Percentiles rank a stretch among this genome's conserved stretches.
These are phyloP conservation scores for Mortierella polycephala DNA, from an alignment of 371 early-diverging fungal genomes.

Conservation along the genomic window DNA sequence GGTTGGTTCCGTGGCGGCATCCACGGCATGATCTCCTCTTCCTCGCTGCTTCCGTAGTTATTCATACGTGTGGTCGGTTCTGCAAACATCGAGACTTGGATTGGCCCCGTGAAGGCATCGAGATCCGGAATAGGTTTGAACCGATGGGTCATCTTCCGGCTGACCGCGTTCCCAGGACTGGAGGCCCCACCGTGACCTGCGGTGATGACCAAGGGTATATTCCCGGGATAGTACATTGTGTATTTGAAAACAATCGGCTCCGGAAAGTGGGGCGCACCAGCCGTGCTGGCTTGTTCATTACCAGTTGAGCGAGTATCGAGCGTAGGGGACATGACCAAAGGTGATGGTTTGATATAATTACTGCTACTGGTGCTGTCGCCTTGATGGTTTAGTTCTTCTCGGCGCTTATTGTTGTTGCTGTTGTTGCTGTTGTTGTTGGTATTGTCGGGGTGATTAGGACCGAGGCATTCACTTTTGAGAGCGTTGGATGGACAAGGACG, in stretches of 20 bases:
- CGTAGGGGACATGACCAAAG: background rate
- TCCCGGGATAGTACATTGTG: slow-evolving; percentile 47
- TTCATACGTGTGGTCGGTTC: slow-evolving; percentile 1
- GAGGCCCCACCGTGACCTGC: slow-evolving; percentile 38
- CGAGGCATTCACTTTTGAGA: too few species aligned
- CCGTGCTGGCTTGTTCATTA: background rate
- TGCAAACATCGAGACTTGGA: slow-evolving; percentile 14
- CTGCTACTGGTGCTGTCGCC: background rate
- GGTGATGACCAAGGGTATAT: slow-evolving; percentile 39
- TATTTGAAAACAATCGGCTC: slow-evolving; percentile 43
- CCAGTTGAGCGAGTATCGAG: background rate
- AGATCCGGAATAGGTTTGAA: slow-evolving; percentile 23
- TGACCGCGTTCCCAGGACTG: slow-evolving; percentile 15
- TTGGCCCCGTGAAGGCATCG: background rate
- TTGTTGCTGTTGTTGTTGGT: slow-evolving; percentile 3
- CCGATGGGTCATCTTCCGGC: slow-evolving; percentile 27
- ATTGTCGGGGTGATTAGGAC: background rate
- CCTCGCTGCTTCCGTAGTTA: background rate
- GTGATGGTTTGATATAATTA: background rate
- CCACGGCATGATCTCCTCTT: slow-evolving; percentile 18
- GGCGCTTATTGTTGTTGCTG: background rate
- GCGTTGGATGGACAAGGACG: background rate
- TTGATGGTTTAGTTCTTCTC: background rate
- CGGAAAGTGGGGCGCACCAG: slow-evolving; percentile 5
- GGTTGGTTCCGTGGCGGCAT: slow-evolving; percentile 33